Evolutionary conservation across 1,284 basidiomycete species (phyloP).

Genomic region (Earliella scabrosa): DNA sequence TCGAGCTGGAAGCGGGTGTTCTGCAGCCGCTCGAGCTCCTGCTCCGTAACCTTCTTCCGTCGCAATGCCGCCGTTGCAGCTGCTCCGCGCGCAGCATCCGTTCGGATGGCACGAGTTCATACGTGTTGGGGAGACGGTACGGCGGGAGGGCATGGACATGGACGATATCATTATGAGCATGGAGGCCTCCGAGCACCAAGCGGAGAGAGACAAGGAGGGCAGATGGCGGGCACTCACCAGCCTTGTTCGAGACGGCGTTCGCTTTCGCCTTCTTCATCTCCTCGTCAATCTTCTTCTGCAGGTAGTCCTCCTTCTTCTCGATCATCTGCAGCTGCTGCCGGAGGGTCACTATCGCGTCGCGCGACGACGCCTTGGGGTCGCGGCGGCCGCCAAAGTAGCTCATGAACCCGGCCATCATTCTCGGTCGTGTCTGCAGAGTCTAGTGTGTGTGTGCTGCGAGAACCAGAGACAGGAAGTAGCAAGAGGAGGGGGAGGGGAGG

Average conservation of each 20-base stretch:
- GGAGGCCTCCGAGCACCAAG: not conserved
- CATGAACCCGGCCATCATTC: constrained; percentile 88
- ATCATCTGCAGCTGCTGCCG: constrained; percentile 93
- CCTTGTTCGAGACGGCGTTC: constrained; percentile 94
- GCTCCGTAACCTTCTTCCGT: constrained; percentile 92
- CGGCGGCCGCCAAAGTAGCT: constrained; percentile 81
- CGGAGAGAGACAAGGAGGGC: not conserved
- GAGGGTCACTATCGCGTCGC: constrained; percentile 87
- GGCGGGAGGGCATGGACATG: not conserved
- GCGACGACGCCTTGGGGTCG: constrained; percentile 79
- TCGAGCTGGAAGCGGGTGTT: constrained; percentile 93
- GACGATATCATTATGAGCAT: not conserved
- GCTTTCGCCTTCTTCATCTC: constrained; percentile 91
- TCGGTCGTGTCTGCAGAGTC: not conserved
- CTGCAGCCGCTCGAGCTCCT: constrained; percentile 86
- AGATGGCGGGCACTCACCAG: constrained; percentile 55
- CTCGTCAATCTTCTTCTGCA: constrained; percentile 97
- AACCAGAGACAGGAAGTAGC: not conserved
- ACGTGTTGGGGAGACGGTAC: not conserved
- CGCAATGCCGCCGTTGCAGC: constrained; percentile 91
- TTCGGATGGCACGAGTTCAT: not conserved
- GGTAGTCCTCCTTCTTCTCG: constrained; percentile 98
- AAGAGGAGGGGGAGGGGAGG: not conserved
- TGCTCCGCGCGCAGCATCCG: constrained; percentile 34
- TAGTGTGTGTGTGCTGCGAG: not conserved